These are phyloP conservation scores for Lichtheimia ornata DNA, from an alignment of 371 early-diverging fungal genomes.

Conservation along the genomic window DNA sequence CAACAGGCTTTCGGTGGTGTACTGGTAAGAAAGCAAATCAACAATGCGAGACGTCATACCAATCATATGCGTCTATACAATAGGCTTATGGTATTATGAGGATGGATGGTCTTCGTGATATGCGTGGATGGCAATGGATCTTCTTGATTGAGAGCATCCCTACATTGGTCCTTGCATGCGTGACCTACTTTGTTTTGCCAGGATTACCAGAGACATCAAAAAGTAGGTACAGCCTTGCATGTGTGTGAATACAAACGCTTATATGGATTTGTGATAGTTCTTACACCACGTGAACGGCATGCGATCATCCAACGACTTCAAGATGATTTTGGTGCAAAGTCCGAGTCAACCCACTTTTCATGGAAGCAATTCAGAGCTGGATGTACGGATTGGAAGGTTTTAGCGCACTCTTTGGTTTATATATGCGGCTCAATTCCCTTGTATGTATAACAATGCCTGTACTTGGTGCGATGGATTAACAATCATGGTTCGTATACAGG, in stretches of 20 bases:
- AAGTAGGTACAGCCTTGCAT: constrained; percentile 24
- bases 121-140: constrained; percentile 70
- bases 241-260: not conserved
- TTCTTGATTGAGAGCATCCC: constrained; percentile 78
- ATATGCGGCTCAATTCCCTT: constrained; percentile 67
- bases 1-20: constrained; percentile 57
- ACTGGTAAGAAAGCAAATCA: constrained; percentile 23
- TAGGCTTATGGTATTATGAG: constrained; percentile 60
- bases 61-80: not conserved
- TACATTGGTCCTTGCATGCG: constrained; percentile 61
- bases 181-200: constrained; percentile 64
- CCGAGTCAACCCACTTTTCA: constrained; percentile 54
- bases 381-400: constrained; percentile 61
- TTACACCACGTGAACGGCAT: constrained; percentile 59
- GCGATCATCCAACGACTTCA: constrained; percentile 59
- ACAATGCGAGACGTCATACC: not conserved
- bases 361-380: constrained; percentile 60
- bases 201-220: constrained; percentile 72
- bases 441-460: not conserved
- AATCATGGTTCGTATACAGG: too few relatives aligned
- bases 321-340: constrained; percentile 61
- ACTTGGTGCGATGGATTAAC: too few relatives aligned
- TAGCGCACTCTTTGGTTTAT: constrained; percentile 57
- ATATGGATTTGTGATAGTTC: constrained; percentile 27
- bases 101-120: constrained; percentile 52